phyloP scores from a whole-genome alignment of 2,329 filamentous ascomycete species.

The Albophoma yamanashiensis region DNA sequence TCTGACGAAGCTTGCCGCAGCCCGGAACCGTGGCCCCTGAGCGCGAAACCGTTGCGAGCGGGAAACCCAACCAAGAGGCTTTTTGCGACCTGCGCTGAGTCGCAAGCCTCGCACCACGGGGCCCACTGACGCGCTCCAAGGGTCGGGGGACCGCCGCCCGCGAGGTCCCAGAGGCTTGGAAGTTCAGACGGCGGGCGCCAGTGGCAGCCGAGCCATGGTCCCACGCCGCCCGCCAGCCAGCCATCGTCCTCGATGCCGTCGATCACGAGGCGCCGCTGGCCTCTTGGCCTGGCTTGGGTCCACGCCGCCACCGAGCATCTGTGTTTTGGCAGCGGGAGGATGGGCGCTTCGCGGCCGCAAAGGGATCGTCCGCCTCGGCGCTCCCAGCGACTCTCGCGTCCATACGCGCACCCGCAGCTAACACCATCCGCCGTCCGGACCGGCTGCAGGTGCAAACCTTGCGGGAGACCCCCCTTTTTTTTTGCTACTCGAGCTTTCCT shows the following conservation, averaged over 20 bases:
- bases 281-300: neutral
- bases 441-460: neutral
- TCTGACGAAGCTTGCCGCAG: neutral
- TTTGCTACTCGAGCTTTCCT: neutral
- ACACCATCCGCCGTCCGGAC: neutral
- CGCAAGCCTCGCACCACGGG: neutral
- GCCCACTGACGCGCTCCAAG: conserved; percentile 3
- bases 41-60: neutral
- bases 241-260: neutral
- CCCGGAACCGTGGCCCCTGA: neutral
- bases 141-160: conserved; percentile 2
- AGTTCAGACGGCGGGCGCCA: neutral
- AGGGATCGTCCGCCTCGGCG: neutral
- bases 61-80: neutral
- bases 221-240: neutral
- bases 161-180: neutral
- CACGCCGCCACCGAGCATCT: neutral
- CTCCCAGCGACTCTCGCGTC: neutral
- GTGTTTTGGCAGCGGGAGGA: neutral
- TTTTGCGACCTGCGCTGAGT: neutral
- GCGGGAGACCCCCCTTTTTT: neutral
- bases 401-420: neutral
- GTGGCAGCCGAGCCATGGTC: neutral
- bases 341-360: neutral
- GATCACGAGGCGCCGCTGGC: neutral